phyloP scores from a whole-genome alignment of 2,329 filamentous ascomycete species.

The Fonsecaea nubica region DNA sequence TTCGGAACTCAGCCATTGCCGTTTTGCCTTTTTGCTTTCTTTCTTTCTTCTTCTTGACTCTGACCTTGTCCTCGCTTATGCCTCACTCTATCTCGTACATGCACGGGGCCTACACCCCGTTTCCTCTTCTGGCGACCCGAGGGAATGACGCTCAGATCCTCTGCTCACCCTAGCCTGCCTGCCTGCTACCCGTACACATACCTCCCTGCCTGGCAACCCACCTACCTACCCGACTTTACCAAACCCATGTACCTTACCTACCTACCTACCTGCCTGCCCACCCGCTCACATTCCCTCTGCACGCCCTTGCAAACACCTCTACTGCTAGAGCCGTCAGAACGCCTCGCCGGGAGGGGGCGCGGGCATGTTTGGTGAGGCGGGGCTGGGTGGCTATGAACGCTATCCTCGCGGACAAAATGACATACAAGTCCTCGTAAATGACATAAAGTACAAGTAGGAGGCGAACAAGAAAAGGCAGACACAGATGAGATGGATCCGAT shows the following conservation, averaged over 20 bases:
- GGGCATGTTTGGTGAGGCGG: not conserved
- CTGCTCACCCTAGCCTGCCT: not conserved
- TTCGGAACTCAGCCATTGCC: not conserved
- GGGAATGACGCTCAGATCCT: not conserved
- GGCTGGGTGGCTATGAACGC: not conserved
- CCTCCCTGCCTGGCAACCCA: not conserved
- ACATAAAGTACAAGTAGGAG: not conserved
- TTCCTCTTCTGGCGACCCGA: not conserved
- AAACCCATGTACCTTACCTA: too few species aligned
- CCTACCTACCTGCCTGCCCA: too few species aligned
- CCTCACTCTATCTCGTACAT: slow-evolving; percentile 2
- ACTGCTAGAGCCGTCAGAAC: not conserved
- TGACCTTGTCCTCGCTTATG: not conserved
- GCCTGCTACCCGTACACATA: not conserved
- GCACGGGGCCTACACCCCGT: not conserved
- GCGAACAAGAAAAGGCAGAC: not conserved
- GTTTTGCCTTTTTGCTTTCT: too few species aligned
- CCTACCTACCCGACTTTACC: not conserved
- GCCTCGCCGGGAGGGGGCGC: not conserved
- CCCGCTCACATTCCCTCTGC: too few species aligned
- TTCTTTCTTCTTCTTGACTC: not conserved
- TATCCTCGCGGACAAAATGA: too few species aligned
- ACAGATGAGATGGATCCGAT: not conserved
- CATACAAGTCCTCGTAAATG: too few species aligned
- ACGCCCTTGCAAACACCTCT: not conserved